Percentiles rank a stretch among this genome's conserved stretches.
These are phyloP conservation scores for Lithocarpus polystachyus DNA, from an alignment of 306 rosid species.

Conservation along the genomic window DNA sequence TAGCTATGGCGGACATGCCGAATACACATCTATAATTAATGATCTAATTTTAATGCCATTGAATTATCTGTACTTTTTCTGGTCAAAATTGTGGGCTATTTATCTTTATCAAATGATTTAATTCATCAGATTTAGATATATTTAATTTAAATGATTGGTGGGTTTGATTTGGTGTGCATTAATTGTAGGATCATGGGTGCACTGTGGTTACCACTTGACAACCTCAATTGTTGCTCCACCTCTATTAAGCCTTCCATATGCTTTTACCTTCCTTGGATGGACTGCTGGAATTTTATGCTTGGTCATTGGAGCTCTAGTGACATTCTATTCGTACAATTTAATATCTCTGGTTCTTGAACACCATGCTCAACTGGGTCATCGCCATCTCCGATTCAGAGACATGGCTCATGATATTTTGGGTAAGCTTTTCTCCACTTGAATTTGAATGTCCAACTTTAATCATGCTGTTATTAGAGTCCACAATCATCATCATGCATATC, in stretches of 20 bases:
- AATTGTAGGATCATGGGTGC: conserved; percentile 73
- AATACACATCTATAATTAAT: too few relatives aligned
- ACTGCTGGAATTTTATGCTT: conserved; percentile 53
- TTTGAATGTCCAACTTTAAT: too few relatives aligned
- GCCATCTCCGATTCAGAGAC: conserved; percentile 82
- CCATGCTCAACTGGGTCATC: conserved; percentile 66
- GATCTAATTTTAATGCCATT: too few relatives aligned
- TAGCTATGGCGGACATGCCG: too few relatives aligned
- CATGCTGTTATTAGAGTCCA: too few relatives aligned
- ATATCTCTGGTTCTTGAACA: conserved; percentile 75
- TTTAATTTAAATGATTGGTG: not conserved
- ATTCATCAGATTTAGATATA: too few relatives aligned
- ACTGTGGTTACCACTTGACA: conserved; percentile 81
- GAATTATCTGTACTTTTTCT: too few relatives aligned
- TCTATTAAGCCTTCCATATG: conserved; percentile 74
- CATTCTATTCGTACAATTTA: conserved; percentile 80
- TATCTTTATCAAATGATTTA: too few relatives aligned
- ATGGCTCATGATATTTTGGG: conserved; percentile 77
- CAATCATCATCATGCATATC: too few relatives aligned
- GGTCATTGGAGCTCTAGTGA: conserved; percentile 57
- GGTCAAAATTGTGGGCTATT: too few relatives aligned
- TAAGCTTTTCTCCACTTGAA: conserved; percentile 5
- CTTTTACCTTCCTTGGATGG: conserved; percentile 79
- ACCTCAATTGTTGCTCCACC: conserved; percentile 87
- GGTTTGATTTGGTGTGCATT: not conserved